Base-by-base conservation (phyloP, 352 stramenopile species). In the Globisporangium canariense region DNA sequence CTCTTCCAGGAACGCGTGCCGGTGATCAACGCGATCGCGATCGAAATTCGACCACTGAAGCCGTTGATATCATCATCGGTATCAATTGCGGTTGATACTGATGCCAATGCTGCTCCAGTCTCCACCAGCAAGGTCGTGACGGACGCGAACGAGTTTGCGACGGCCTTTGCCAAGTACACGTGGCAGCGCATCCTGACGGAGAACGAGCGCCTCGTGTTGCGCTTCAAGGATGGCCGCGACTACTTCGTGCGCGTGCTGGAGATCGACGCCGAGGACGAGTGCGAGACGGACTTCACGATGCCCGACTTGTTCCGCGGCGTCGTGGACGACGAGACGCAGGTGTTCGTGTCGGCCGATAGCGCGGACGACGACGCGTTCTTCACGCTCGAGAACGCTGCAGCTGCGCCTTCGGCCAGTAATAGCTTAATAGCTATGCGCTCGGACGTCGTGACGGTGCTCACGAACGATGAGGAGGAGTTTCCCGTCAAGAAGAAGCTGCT, bases 401-500 rank as follows among this genome's bases (percentile, higher is more conserved):
- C 62, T 14, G 62, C 77, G 8, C 47, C 57, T 0, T 25, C 71
- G 46, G 61, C 73, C 25, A 75, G 32, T 4, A 46, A 10, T 8
- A 57, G 70, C 43, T 68, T 86, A 7, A 49, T 70, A 18, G 73
- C 80, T 0, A 68, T 85, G 62, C 77, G 83, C n/a, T 77, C 72
- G 16, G 81, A 93, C 43, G 76, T 96, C 34, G 88, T 97, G 14
- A 78, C 83, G 3, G 87, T 96, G 25, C 34, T 81, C 2, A 95
- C 85, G 10, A 93, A 71, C 54, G 90, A 97, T 58, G 87, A 92
- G 22, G 90, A 97, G 56, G 83, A 90, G 68, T 97, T 97, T 58
- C 88, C 88, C 0, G 88, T 97, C 50, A 91, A 93, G 72, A 93
- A 94, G 68, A 93, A 70, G 62, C 73, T 97, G 10, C 71, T 97